A percentile compares a stretch with the other conserved stretches of the same genome.
These are phyloP conservation scores for Claviceps purpurea DNA, from an alignment of 2,329 filamentous ascomycete species.

Conservation along the genomic window DNA sequence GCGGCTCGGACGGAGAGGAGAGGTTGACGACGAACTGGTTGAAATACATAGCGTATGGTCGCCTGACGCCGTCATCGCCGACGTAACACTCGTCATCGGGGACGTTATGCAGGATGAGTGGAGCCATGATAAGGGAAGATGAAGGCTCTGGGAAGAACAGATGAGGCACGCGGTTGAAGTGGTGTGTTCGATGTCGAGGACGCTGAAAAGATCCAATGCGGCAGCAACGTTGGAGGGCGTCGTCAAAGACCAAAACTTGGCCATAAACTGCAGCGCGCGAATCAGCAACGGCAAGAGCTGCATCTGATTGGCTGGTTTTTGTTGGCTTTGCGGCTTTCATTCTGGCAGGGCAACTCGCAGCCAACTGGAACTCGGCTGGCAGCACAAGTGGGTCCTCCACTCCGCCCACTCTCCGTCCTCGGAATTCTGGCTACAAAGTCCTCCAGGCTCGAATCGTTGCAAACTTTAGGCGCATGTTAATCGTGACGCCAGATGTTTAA, in stretches of 20 bases:
- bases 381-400: background rate
- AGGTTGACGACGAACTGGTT: conserved; percentile 35
- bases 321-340: background rate
- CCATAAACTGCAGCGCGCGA: background rate
- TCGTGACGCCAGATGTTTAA: no score
- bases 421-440: no score
- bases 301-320: background rate
- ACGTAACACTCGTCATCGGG: conserved; percentile 55
- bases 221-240: background rate
- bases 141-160: background rate
- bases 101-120: conserved; percentile 54
- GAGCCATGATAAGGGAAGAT: conserved; percentile 34
- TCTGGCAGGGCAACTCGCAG: conserved; percentile 1
- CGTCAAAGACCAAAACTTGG: background rate
- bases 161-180: background rate
- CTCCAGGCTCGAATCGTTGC: no score
- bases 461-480: no score
- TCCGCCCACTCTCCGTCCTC: no score
- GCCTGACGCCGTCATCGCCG: conserved; percentile 50
- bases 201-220: background rate
- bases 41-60: conserved; percentile 54
- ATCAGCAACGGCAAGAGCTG: background rate
- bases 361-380: background rate
- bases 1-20: background rate
- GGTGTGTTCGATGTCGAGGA: background rate